A percentile compares a stretch with the other conserved stretches of the same genome.
These are phyloP conservation scores for Cutaneotrichosporon sp. DNA, from an alignment of 1,284 basidiomycete genomes.

Conservation along the genomic window DNA sequence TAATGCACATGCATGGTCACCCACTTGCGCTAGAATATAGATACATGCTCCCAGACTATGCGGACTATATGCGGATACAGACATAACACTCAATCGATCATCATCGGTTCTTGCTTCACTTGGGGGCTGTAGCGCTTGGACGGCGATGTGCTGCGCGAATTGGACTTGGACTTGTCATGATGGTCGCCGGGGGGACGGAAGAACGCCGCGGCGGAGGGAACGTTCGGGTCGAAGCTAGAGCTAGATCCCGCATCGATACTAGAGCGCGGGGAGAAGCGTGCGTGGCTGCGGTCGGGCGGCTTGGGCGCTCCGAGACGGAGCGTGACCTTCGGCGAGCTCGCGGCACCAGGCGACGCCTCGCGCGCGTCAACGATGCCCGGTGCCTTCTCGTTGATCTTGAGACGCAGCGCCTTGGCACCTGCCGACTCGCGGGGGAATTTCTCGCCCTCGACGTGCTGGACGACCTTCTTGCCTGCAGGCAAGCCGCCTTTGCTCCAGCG, in stretches of 20 bases:
- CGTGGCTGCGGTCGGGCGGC: not conserved
- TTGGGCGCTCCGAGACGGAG: constrained; percentile 18
- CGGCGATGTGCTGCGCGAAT: constrained; percentile 16
- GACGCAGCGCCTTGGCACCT: constrained; percentile 18
- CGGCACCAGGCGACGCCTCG: constrained; percentile 1
- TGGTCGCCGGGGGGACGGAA: not conserved
- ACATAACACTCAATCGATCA: constrained; percentile 15
- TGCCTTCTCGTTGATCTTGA: constrained; percentile 21
- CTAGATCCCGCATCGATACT: constrained; percentile 5
- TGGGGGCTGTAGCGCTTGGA: constrained; percentile 12
- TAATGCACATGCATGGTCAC: not conserved
- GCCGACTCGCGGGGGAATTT: constrained; percentile 28
- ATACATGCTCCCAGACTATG: constrained; percentile 9
- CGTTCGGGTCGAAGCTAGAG: not conserved
- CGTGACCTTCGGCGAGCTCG: constrained; percentile 17
- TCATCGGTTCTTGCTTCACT: constrained; percentile 20
- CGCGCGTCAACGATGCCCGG: constrained; percentile 1
- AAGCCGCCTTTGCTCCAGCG: constrained; percentile 35
- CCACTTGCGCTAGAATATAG: not conserved
- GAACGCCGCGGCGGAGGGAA: not conserved
- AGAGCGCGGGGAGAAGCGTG: not conserved
- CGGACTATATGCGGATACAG: constrained; percentile 1
- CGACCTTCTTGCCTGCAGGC: constrained; percentile 43
- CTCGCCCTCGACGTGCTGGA: constrained; percentile 35
- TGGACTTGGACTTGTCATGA: constrained; percentile 5